Percentiles rank a stretch among this genome's conserved stretches.
These are phyloP conservation scores for Claviceps arundinis DNA, from an alignment of 2,329 filamentous ascomycete genomes.

Conservation along the genomic window DNA sequence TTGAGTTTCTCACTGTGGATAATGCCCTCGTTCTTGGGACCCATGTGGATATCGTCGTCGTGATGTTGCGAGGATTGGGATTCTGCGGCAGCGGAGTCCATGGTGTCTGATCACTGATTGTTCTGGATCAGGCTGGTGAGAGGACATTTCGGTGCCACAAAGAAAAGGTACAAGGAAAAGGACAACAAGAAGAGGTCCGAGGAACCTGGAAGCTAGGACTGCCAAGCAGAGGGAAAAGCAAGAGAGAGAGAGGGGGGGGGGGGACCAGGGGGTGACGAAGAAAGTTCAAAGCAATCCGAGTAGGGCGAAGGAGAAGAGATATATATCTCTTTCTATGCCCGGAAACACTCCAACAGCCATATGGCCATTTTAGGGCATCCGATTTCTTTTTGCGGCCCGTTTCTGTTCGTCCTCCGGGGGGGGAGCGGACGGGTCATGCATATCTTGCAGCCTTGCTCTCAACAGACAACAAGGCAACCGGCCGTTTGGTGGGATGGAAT, in stretches of 20 bases:
- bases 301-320: neutral
- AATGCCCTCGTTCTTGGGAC: neutral
- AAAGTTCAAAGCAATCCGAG: neutral
- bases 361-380: neutral
- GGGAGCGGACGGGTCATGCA: neutral
- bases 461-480: neutral
- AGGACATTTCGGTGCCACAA: neutral
- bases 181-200: neutral
- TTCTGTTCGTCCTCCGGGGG: neutral
- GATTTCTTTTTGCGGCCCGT: too few species aligned
- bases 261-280: too few species aligned
- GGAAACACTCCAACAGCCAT: too few species aligned
- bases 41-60: neutral
- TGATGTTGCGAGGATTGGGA: neutral
- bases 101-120: neutral
- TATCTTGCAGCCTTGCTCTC: neutral
- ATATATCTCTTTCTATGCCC: neutral
- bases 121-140: neutral
- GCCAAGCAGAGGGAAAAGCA: neutral
- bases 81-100: neutral
- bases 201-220: neutral
- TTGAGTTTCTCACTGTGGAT: conserved; percentile 9
- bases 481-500: neutral
- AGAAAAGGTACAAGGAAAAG: neutral
- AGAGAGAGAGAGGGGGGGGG: neutral